Conservation (phyloP, 2,329 filamentous ascomycete genomes). For the Ophiocordyceps unilateralis region DNA sequence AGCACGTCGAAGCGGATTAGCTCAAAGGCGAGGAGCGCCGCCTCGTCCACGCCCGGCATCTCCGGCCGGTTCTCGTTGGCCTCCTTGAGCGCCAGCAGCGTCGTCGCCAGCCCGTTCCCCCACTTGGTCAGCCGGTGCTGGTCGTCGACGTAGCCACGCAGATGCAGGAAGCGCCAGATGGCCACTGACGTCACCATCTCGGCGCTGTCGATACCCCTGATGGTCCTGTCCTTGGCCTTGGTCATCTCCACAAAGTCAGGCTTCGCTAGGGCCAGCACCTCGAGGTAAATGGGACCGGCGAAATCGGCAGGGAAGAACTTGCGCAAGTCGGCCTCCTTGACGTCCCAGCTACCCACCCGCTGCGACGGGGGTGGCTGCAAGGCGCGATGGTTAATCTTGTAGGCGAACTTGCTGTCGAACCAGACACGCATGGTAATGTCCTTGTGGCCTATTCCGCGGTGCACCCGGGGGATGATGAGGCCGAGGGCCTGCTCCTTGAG, state of each 20-base stretch:
- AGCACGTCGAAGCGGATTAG: slow-evolving; percentile 65
- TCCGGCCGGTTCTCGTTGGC: slow-evolving; percentile 26
- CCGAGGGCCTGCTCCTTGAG: slow-evolving; percentile 62
- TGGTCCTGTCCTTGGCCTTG: slow-evolving; percentile 38
- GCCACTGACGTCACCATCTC: slow-evolving; percentile 58
- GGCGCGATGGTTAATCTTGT: slow-evolving; percentile 46
- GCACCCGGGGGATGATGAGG: slow-evolving; percentile 60
- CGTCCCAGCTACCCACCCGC: slow-evolving; percentile 48
- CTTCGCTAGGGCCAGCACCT: slow-evolving; percentile 52
- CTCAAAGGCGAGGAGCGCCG: slow-evolving; percentile 70
- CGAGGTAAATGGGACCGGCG: slow-evolving; percentile 28
- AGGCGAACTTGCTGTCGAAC: slow-evolving; percentile 57
- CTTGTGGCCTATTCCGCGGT: slow-evolving; percentile 70
- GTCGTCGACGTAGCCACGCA: slow-evolving; percentile 69
- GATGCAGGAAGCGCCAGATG: slow-evolving; percentile 76
- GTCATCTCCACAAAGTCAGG: slow-evolving; percentile 53
- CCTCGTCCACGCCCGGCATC: slow-evolving; percentile 47
- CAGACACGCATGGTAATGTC: slow-evolving; percentile 64
- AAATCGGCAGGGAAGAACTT: slow-evolving; percentile 26
- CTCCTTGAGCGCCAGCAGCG: slow-evolving; percentile 45
- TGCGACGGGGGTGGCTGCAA: slow-evolving; percentile 29
- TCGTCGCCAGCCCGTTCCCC: slow-evolving; percentile 63
- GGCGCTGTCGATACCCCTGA: slow-evolving; percentile 42
- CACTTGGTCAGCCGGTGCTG: slow-evolving; percentile 66
- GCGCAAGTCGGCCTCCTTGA: slow-evolving; percentile 41